phyloP scores from a whole-genome alignment of 805 yeast genomes.

The Millerozyma miso region DNA sequence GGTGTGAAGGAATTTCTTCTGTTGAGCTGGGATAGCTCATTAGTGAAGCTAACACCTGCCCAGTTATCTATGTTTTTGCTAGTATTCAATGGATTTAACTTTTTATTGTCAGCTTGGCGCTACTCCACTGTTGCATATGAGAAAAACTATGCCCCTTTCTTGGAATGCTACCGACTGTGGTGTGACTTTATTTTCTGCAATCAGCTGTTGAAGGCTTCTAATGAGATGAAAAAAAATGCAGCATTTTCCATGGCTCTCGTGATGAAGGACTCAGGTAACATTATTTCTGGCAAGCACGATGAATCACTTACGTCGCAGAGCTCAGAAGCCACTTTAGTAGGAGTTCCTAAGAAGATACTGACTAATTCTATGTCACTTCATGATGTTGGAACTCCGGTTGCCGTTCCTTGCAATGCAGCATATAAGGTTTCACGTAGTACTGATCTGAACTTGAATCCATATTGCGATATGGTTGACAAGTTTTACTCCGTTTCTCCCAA shows the following conservation, averaged over 20 bases:
- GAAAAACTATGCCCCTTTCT: conserved; percentile 11
- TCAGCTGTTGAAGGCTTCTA: neutral
- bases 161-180: conserved; percentile 13
- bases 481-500: conserved; percentile 39
- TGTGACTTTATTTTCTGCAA: neutral
- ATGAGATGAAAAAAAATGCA: neutral
- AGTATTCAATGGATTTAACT: conserved; percentile 6
- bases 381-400: neutral
- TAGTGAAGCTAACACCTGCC: neutral
- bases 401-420: neutral
- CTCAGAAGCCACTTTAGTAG: conserved; percentile 13
- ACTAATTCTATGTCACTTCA: neutral
- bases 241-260: neutral
- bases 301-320: conserved; percentile 1
- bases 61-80: conserved; percentile 8
- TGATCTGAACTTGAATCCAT: conserved; percentile 13
- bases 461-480: conserved; percentile 28
- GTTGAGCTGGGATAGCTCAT: neutral
- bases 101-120: neutral
- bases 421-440: neutral
- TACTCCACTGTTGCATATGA: conserved; percentile 8
- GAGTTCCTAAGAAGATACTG: neutral
- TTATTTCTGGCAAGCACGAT: neutral
- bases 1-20: neutral
- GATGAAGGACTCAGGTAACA: neutral